Base-by-base conservation (phyloP, 2,329 filamentous ascomycete species). In the Metarhizium guizhouense region DNA sequence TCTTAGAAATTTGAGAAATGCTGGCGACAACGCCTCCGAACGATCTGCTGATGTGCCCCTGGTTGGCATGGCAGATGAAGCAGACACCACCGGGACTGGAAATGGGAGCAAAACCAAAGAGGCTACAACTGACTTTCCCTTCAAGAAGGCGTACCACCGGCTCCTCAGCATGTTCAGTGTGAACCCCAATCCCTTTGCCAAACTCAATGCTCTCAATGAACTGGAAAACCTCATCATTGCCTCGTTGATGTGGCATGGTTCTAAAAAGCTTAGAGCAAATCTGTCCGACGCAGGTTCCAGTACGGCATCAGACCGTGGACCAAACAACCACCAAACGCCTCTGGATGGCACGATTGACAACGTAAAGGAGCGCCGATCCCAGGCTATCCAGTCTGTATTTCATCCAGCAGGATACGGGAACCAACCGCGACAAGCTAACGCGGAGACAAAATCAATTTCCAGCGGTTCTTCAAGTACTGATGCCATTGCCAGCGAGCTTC, bases 161-260 rank as follows among this genome's bases (percentile, higher is more conserved):
- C 77, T 97, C 1, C 76, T 97, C 36, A 85, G 84, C 60, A 91
- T 90, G 74, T 95, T 99, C 62, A 90, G 89, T 47, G 88, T 92
- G 4, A 89, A 95, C 61, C 88, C 90, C 0, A 95, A 94, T 65
- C 94, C 94, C 0, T 88, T 88, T 62, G 80, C 83, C 25, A 99
- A 99, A 70, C 79, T 99, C 13, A 86, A 87, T 60, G 87, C 89
- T 0, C 76, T 97, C 4, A 85, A 87, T 58, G 90, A 96, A 67
- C 78, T 99, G 5, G 86, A 95, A 65, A 83, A 87, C 47, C 79
- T 99, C 49, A 89, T 95, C 56, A 76, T 88, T 30, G 88, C 88
- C 1, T 93, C 87, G 0, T 72, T 93, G 36, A 58, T 67, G 30
- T 67, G 68, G 3, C 72, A 58, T 45, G 65, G 67, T 11, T 63